Percentiles rank a stretch among this genome's conserved stretches.
These are phyloP conservation scores for Naegleria fowleri DNA, from an alignment of 208 protist genomes.

Conservation along the genomic window DNA sequence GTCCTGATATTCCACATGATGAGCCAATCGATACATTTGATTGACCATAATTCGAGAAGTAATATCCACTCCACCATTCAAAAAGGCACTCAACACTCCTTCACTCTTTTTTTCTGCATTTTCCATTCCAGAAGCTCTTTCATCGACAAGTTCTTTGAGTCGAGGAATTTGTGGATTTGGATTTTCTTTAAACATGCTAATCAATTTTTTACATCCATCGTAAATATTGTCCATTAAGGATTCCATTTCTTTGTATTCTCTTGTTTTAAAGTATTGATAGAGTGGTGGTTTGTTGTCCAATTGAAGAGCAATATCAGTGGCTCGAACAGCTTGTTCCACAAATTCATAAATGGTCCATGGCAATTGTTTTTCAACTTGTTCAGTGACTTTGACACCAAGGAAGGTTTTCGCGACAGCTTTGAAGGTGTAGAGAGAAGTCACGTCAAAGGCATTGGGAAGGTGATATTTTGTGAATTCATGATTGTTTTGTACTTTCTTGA, in stretches of 20 bases:
- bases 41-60: background rate
- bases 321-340: background rate
- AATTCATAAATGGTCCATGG: background rate
- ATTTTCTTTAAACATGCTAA: background rate
- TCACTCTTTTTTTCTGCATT: background rate
- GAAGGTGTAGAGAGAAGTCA: background rate
- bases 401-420: background rate
- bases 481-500: background rate
- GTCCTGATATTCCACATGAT: background rate
- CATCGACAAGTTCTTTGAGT: background rate
- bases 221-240: background rate
- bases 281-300: background rate
- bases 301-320: background rate
- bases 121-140: background rate
- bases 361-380: background rate
- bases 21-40: background rate
- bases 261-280: background rate
- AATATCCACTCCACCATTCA: background rate
- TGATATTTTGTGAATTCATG: background rate
- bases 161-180: background rate
- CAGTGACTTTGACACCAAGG: background rate
- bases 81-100: background rate
- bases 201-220: background rate
- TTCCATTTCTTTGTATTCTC: background rate
- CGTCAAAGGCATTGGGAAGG: background rate